A percentile compares a stretch with the other conserved stretches of the same genome.
Evolutionary conservation across 2,329 filamentous ascomycete genomes (phyloP).

Genomic region (Scedosporium dehoogii): DNA sequence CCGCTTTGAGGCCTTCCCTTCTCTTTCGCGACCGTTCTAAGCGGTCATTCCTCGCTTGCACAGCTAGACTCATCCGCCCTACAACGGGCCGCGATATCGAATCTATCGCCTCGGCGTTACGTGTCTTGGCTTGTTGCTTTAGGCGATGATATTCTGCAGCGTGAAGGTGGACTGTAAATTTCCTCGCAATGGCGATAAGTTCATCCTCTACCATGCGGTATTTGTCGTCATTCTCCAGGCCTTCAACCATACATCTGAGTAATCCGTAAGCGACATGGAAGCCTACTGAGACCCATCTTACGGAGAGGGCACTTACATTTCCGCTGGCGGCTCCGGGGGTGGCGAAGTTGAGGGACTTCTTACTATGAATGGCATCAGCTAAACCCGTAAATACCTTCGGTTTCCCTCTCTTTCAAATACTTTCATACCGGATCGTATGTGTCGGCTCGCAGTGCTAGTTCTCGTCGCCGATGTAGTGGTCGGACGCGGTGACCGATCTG

Average conservation of each 20-base stretch:
- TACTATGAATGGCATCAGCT: not conserved
- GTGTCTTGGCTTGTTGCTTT: constrained; percentile 43
- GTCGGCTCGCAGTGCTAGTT: not conserved
- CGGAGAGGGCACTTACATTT: constrained; percentile 25
- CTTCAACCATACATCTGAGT: constrained; percentile 52
- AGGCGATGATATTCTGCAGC: constrained; percentile 66
- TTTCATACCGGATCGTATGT: not conserved
- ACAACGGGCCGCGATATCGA: constrained; percentile 43
- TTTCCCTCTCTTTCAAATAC: not conserved
- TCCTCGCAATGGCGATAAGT: constrained; percentile 54
- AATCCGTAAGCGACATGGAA: not conserved
- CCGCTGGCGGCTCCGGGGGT: constrained; percentile 34
- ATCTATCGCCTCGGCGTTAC: constrained; percentile 42
- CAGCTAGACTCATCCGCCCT: constrained; percentile 25
- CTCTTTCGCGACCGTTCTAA: constrained; percentile 23
- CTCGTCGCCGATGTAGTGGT: not conserved
- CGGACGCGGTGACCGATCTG: not conserved
- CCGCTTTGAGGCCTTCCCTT: constrained; percentile 17
- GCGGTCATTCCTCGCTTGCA: constrained; percentile 24
- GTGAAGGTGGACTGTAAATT: constrained; percentile 67
- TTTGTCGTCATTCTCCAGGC: constrained; percentile 55
- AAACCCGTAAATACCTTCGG: not conserved
- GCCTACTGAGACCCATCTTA: not conserved
- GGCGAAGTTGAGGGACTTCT: constrained; percentile 40
- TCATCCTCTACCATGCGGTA: constrained; percentile 84